These are phyloP conservation scores for Chlamydomonas reinhardtii DNA, from an alignment of 163 green algal genomes.

Conservation along the genomic window DNA sequence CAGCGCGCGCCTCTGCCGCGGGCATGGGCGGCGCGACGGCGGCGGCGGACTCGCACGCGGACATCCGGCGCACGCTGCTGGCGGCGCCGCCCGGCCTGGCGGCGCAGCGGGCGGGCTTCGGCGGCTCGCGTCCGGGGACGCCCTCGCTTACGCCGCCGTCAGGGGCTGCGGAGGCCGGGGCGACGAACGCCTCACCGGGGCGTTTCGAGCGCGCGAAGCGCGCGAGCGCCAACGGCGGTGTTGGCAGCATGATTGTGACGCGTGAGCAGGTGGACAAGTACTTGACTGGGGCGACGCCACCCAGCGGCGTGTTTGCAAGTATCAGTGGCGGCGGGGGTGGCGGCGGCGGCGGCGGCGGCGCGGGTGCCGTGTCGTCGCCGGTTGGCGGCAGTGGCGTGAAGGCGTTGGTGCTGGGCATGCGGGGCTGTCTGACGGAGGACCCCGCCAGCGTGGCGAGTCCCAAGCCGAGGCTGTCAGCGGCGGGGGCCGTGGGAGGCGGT, in stretches of 20 bases:
- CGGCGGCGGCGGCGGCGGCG: neutral
- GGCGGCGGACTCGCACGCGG: neutral
- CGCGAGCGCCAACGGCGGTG: neutral
- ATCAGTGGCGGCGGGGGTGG: too few relatives aligned
- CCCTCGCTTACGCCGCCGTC: too few relatives aligned
- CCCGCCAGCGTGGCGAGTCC: neutral
- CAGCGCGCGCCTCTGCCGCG: neutral
- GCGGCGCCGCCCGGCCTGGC: neutral
- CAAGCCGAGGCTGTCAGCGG: too few relatives aligned
- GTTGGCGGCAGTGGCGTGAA: neutral
- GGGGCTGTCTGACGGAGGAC: constrained; percentile 7
- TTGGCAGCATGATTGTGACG: constrained; percentile 13
- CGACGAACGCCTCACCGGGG: neutral
- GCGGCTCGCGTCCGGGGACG: too few relatives aligned
- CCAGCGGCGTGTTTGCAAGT: neutral
- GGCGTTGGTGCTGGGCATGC: neutral
- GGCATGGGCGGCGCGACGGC: too few relatives aligned
- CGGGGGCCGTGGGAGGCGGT: too few relatives aligned
- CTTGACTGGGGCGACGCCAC: neutral
- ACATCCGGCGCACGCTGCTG: neutral
- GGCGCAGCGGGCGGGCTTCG: neutral
- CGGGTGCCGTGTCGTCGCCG: neutral
- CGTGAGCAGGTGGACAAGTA: constrained; percentile 30
- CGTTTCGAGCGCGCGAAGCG: too few relatives aligned
- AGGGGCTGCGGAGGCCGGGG: neutral